Evolutionary conservation across 2,329 filamentous ascomycete genomes (phyloP), one percentile per base, ranked within the genome.

Genomic region (Amesomyces nigricolor): DNA sequence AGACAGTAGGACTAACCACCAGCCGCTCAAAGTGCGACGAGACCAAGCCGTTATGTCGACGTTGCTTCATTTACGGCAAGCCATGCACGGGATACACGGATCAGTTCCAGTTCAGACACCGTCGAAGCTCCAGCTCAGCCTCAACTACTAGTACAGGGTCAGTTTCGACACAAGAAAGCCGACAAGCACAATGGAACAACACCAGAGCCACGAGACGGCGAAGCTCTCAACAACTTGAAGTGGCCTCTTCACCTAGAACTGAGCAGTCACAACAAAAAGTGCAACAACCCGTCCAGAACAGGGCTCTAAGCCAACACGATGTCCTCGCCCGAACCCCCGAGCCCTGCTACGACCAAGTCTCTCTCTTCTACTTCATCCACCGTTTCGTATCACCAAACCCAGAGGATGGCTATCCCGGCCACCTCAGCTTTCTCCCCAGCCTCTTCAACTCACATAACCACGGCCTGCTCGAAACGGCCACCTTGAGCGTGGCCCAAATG

Each of bases 1-100:
- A 35, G 32, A 19, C 17, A 19, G 17, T 19, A 19, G 17, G 17
- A 35, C 32, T 35, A 13, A 35, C 32, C 11, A 4, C 9, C 32
- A 35, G 32, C 11, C 9, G 32, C 32, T 35, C 8, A 46, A 39
- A 68, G 68, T 70, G 68, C 54, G 68, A 70, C 53, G 68, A 70
- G 47, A 54, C 48, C 14, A 70, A 67, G 40, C 68, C 68, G 1
- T 62, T 64, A 17, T 70, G 68, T 57, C 65, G 62, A 17, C 65
- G 68, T 49, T 70, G 60, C 48, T 39, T 26, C 16, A 54, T 66
- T 43, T 70, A 70, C 47, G 68, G 68, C 9, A 67, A 68, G 51
- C 62, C 64, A 1, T 70, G 68, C 19, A 63, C 64, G 2, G 68
- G 68, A 45, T 70, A 70, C 52, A 70, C 68, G 13, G 68, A 70